Evolutionary conservation across 495 filamentous ascomycete species (phyloP).

Genomic region (Neurospora sp.): DNA sequence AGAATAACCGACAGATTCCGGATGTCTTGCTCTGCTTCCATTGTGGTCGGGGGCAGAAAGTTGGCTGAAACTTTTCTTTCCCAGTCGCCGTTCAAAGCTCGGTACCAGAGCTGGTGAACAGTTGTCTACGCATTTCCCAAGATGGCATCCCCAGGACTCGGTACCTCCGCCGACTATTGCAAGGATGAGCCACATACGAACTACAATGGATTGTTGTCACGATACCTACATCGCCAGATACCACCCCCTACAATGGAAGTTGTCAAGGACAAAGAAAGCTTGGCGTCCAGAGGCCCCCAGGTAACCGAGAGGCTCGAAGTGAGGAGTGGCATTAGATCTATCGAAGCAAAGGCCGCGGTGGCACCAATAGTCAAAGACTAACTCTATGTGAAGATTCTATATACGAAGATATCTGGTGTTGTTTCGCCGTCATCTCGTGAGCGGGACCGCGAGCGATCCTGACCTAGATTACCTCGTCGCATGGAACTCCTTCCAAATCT

Average conservation of each 20-base stretch:
- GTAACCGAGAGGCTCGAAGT: not conserved
- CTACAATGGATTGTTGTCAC: not conserved
- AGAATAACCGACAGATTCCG: not conserved
- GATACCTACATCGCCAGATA: not conserved
- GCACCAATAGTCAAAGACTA: not conserved
- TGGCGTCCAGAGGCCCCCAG: not conserved
- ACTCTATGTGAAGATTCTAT: no score
- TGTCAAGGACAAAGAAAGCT: not conserved
- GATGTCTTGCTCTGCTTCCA: not conserved
- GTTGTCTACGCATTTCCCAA: not conserved
- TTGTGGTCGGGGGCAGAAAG: not conserved
- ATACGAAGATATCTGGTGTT: no score
- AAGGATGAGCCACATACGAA: not conserved
- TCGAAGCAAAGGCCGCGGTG: not conserved
- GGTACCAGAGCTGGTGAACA: not conserved
- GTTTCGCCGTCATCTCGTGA: no score
- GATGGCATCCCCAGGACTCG: not conserved
- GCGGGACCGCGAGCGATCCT: no score
- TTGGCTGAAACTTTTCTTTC: not conserved
- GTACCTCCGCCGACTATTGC: not conserved
- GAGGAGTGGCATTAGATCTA: not conserved
- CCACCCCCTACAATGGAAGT: not conserved
- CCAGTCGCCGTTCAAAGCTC: not conserved
- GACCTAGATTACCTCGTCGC: no score
- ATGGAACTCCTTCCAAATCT: not conserved